Base-by-base conservation (phyloP, 257 asterid species). In the Lycium ferocissimum region DNA sequence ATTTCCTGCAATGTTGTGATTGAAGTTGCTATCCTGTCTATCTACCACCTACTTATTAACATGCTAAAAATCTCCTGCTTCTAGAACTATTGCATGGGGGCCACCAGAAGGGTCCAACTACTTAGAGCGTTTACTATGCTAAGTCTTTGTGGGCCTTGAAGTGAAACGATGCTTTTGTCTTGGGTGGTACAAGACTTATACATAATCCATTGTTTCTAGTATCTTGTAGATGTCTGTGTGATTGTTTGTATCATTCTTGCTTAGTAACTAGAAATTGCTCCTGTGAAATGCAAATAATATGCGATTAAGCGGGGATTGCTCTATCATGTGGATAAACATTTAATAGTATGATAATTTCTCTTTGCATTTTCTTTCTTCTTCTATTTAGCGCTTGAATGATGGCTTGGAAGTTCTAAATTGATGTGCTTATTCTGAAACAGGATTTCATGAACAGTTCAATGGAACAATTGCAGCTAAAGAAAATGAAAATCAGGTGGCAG, bases 401-500 rank as follows among this genome's bases (percentile, higher is more conserved):
- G 84, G 58, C 88, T 59, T 82, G 61, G 35, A 80, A 33, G 53
- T 62, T 87, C 66, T 85, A 63, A 62, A 88, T 81, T 86, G 89
- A 82, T 87, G 49, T 73, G 84, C 78, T 85, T 53, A 87, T 91
- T 82, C 81, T 83, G 87, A 83, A 80, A 87, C 89, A 86, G 94
- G 93, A 89, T 78, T 84, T 79, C 78, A 53, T 51, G 80, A 84
- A 88, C 92, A 86, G 87, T 86, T 88, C 65, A 91, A 95, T 87
- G 95, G 90, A 86, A 91, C 95, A 84, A 86, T 87, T 26, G 87
- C 84, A 18, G 85, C 72, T 79, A 89, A 86, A 88, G 91, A 88
- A 88, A 87, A 88, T 88, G 89, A 89, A 88, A 91, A 89, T 83
- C 92, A 83, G 93, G 94, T 94, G 97, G 99, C 95, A 92, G 92